These are phyloP conservation scores for Kluyveromyces lactis DNA, from an alignment of 805 yeast genomes.

Conservation along the genomic window DNA sequence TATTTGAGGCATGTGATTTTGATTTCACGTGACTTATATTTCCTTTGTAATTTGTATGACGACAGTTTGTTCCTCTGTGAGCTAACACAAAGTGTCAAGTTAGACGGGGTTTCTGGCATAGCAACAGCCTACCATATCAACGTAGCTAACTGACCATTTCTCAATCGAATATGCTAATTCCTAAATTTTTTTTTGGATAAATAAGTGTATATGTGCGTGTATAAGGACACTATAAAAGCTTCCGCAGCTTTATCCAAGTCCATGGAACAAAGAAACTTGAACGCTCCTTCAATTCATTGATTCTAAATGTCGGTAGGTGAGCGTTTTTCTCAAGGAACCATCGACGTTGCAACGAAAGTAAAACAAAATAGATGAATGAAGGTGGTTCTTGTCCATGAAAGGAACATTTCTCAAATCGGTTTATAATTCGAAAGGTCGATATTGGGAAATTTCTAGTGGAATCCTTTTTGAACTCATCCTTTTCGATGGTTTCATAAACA, in stretches of 20 bases:
- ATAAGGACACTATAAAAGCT: background rate
- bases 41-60: too few relatives aligned
- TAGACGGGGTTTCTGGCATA: too few relatives aligned
- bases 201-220: too few relatives aligned
- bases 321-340: background rate
- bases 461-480: constrained; percentile 10
- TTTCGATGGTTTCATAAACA: constrained; percentile 43
- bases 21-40: too few relatives aligned
- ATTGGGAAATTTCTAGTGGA: background rate
- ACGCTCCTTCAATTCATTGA: background rate
- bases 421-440: background rate
- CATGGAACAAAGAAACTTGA: background rate
- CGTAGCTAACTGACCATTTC: too few relatives aligned
- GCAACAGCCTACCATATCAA: too few relatives aligned
- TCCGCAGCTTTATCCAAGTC: background rate
- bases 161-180: too few relatives aligned
- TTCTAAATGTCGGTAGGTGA: background rate
- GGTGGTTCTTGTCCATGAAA: background rate
- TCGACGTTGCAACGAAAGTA: background rate
- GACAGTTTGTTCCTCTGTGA: too few relatives aligned
- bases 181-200: too few relatives aligned
- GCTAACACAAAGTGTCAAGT: too few relatives aligned
- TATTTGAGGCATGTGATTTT: too few relatives aligned
- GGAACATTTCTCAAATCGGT: background rate
- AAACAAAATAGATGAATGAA: background rate